Conservation (phyloP, 371 early-diverging fungal species). For the Coemansia sp. region DNA sequence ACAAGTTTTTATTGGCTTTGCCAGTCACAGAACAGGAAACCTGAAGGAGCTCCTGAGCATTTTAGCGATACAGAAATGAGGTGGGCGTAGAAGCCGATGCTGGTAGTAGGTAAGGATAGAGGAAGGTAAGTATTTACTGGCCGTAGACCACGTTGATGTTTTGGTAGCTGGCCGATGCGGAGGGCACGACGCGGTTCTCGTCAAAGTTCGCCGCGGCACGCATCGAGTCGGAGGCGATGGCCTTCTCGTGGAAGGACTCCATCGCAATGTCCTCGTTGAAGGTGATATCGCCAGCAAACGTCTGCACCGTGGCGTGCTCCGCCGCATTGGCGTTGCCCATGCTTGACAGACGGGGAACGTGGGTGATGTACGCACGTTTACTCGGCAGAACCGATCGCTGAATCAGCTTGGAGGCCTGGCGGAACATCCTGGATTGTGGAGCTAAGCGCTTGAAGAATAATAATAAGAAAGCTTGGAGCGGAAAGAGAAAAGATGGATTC, state of each 20-base stretch:
- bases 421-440: conserved; percentile 4
- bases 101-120: background rate
- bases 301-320: conserved; percentile 28
- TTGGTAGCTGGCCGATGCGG: conserved; percentile 39
- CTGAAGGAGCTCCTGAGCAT: background rate
- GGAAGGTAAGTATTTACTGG: background rate
- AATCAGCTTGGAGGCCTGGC: conserved; percentile 5
- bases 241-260: conserved; percentile 45
- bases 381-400: conserved; percentile 1
- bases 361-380: conserved; percentile 18
- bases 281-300: conserved; percentile 27
- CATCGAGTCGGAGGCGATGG: conserved; percentile 43
- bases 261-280: conserved; percentile 46
- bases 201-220: conserved; percentile 43
- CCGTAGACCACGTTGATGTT: conserved; percentile 35
- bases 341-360: conserved; percentile 40
- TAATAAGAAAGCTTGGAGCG: background rate
- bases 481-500: background rate
- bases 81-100: background rate
- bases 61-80: background rate
- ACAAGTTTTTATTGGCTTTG: background rate
- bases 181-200: conserved; percentile 36
- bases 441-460: background rate
- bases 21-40: no score
- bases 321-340: conserved; percentile 32